Evolutionary conservation across 495 filamentous ascomycete species (phyloP).

Genomic region (Lophiotrema nucula): DNA sequence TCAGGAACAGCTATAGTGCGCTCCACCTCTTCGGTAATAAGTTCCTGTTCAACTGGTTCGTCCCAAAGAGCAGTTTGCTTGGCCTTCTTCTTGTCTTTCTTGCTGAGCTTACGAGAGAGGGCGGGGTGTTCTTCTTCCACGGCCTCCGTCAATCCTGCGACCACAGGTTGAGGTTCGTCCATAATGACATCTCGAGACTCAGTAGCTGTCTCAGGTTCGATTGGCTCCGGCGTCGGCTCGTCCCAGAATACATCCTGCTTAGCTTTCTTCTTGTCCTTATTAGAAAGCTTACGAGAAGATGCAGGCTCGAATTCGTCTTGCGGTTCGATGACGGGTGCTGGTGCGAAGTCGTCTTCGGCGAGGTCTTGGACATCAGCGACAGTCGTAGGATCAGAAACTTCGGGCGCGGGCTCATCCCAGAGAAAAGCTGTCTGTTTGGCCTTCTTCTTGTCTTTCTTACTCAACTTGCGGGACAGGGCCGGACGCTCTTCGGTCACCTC

Average conservation of each 20-base stretch:
- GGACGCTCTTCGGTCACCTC: background rate
- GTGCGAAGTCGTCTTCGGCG: no score
- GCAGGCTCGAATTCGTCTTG: no score
- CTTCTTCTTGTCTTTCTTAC: conserved; percentile 21
- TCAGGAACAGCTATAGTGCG: no score
- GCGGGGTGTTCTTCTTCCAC: background rate
- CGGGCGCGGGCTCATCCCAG: background rate
- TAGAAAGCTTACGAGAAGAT: conserved; percentile 7
- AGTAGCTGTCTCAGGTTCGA: background rate
- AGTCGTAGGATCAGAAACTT: background rate
- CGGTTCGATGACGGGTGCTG: no score
- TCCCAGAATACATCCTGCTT: conserved; percentile 4
- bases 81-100: conserved; percentile 18
- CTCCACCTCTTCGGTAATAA: no score
- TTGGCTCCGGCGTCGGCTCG: background rate
- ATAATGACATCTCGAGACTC: background rate
- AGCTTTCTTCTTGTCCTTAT: conserved; percentile 20
- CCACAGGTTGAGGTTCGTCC: background rate
- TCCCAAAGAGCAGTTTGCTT: background rate
- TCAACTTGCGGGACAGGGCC: conserved; percentile 7
- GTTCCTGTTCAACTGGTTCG: background rate
- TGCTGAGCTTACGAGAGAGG: conserved; percentile 10
- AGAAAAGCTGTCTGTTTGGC: background rate
- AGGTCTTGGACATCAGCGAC: no score
- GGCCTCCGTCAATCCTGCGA: background rate